Evolutionary conservation across 805 yeast species (phyloP).

Genomic region (Cyberlindnera mississippiensis): DNA sequence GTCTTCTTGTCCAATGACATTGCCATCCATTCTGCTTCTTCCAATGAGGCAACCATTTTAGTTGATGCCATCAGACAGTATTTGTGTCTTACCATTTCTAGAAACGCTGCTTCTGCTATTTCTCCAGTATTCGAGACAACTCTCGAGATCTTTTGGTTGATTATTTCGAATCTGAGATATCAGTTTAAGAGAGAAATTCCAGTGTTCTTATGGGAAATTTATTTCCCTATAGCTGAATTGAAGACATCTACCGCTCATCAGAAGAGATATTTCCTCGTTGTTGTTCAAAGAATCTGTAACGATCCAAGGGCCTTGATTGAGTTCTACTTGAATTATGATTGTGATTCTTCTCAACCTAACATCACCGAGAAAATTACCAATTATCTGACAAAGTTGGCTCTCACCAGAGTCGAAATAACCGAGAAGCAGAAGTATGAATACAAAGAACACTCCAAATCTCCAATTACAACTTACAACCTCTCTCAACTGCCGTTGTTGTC

Average conservation of each 20-base stretch:
- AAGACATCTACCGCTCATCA: conserved; percentile 90
- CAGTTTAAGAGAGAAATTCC: conserved; percentile 93
- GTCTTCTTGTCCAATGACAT: conserved; percentile 63
- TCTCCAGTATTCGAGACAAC: conserved; percentile 91
- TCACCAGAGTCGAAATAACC: conserved; percentile 68
- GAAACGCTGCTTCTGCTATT: conserved; percentile 88
- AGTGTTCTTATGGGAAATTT: conserved; percentile 87
- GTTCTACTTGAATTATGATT: conserved; percentile 91
- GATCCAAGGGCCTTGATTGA: conserved; percentile 92
- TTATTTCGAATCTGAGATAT: conserved; percentile 75
- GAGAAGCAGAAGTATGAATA: conserved; percentile 59
- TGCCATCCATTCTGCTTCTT: conserved; percentile 46
- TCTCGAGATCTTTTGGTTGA: conserved; percentile 88
- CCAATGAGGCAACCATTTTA: conserved; percentile 55
- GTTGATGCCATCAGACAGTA: conserved; percentile 82
- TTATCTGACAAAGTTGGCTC: conserved; percentile 62
- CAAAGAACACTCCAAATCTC: conserved; percentile 46
- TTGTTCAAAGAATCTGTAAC: conserved; percentile 77
- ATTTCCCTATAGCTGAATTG: conserved; percentile 91
- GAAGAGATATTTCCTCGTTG: conserved; percentile 76
- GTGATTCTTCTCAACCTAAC: conserved; percentile 78
- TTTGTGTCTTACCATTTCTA: conserved; percentile 72
- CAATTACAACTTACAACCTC: conserved; percentile 70
- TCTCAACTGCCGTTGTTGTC: conserved; percentile 73
- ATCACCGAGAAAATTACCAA: conserved; percentile 81